Evolutionary conservation across 192 early-diverging fungal genomes (phyloP).

Genomic region (Kappamyces sp.): DNA sequence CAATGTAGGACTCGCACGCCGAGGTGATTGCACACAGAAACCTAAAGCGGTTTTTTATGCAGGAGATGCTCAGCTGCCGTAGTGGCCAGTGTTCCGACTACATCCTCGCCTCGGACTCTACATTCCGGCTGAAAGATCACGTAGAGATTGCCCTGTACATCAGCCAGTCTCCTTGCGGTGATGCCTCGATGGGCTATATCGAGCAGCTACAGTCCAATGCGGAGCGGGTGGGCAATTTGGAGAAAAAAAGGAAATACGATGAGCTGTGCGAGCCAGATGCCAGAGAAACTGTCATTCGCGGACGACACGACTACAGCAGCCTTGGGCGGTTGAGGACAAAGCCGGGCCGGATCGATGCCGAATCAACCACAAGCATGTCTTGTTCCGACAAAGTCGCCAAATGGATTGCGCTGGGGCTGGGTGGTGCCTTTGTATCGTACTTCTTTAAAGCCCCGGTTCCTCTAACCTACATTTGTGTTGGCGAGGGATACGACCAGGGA

Average conservation of each 20-base stretch:
- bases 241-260: slow-evolving; percentile 40
- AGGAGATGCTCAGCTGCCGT: background rate
- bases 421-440: slow-evolving; percentile 62
- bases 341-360: slow-evolving; percentile 67
- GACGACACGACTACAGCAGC: slow-evolving; percentile 50
- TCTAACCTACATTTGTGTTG: slow-evolving; percentile 55
- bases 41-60: slow-evolving; percentile 31
- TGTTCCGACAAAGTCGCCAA: slow-evolving; percentile 89
- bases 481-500: slow-evolving; percentile 59
- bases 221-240: slow-evolving; percentile 26
- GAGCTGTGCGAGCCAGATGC: slow-evolving; percentile 29
- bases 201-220: slow-evolving; percentile 23
- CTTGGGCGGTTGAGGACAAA: slow-evolving; percentile 69
- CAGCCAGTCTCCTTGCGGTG: slow-evolving; percentile 76
- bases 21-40: slow-evolving; percentile 79
- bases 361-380: slow-evolving; percentile 67
- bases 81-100: background rate
- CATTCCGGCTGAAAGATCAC: slow-evolving; percentile 9
- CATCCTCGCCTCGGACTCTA: background rate
- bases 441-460: slow-evolving; percentile 60
- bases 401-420: slow-evolving; percentile 79
- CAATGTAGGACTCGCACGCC: slow-evolving; percentile 67
- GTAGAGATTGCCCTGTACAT: slow-evolving; percentile 66
- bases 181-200: slow-evolving; percentile 61
- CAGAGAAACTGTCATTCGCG: slow-evolving; percentile 37